Evolutionary conservation across 1,139 yeast species (phyloP).

Genomic region (Geotrichum fermentans): DNA sequence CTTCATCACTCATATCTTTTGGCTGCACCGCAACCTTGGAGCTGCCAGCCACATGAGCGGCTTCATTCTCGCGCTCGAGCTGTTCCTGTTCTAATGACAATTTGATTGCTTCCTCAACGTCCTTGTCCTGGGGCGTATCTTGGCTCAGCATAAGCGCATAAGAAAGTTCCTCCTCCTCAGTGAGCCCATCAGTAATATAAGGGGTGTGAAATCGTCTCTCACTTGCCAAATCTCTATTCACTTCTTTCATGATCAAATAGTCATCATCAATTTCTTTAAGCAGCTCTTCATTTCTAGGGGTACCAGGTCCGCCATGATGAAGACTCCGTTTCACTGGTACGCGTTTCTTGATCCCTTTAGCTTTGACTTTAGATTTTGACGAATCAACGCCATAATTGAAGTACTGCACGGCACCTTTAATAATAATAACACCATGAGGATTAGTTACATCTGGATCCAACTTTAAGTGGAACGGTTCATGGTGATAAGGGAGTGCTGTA

Average conservation of each 20-base stretch:
- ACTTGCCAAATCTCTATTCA: slow-evolving; percentile 24
- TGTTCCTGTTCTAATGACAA: slow-evolving; percentile 22
- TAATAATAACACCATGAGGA: slow-evolving; percentile 51
- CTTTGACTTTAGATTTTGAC: slow-evolving; percentile 14
- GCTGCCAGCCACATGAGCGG: neutral
- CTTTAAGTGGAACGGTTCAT: slow-evolving; percentile 34
- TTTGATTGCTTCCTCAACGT: slow-evolving; percentile 26
- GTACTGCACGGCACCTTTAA: slow-evolving; percentile 56
- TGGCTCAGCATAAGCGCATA: slow-evolving; percentile 42
- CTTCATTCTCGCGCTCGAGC: neutral
- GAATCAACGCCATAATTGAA: slow-evolving; percentile 52
- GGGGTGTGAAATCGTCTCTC: slow-evolving; percentile 26
- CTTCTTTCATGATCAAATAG: slow-evolving; percentile 28
- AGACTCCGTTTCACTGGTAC: slow-evolving; percentile 28
- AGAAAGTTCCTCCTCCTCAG: slow-evolving; percentile 43
- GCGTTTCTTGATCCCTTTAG: slow-evolving; percentile 30
- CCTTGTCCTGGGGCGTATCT: slow-evolving; percentile 26
- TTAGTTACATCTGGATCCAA: slow-evolving; percentile 44
- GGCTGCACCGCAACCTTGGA: neutral
- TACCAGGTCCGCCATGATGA: neutral
- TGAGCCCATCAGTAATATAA: slow-evolving; percentile 38
- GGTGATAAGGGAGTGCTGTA: slow-evolving; percentile 4
- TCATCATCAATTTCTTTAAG: slow-evolving; percentile 36
- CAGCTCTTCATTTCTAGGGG: slow-evolving; percentile 34
- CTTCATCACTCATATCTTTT: neutral